Evolutionary conservation across 805 yeast genomes (phyloP).

Genomic region (Zygotorulaspora danielsina): DNA sequence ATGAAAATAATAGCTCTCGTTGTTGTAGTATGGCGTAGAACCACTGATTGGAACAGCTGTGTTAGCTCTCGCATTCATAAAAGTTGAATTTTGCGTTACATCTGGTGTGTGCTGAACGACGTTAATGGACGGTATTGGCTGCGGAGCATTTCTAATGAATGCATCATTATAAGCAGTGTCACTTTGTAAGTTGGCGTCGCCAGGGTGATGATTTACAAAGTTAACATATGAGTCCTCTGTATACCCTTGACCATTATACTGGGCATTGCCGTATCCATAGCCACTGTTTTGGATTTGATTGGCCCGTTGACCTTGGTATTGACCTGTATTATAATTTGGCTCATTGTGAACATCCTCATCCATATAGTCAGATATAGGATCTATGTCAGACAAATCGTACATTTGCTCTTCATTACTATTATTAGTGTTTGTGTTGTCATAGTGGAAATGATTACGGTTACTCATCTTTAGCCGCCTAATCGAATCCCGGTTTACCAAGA

Average conservation of each 20-base stretch:
- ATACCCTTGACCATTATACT: background rate
- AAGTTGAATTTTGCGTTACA: constrained; percentile 14
- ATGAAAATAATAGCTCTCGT: constrained; percentile 25
- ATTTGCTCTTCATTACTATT: constrained; percentile 5
- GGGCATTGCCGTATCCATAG: background rate
- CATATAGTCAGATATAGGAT: background rate
- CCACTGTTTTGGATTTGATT: background rate
- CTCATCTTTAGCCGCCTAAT: constrained; percentile 7
- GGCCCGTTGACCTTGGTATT: background rate
- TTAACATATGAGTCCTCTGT: constrained; percentile 16
- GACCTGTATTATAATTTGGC: background rate
- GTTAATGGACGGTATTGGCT: constrained; percentile 27
- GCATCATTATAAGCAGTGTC: constrained; percentile 24
- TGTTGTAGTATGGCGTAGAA: constrained; percentile 21
- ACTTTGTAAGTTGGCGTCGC: constrained; percentile 13
- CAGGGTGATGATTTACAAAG: constrained; percentile 21
- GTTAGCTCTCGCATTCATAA: constrained; percentile 3
- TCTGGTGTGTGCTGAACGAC: constrained; percentile 29
- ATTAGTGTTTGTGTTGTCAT: constrained; percentile 7
- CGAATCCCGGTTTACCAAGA: too few species aligned
- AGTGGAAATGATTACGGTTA: constrained; percentile 5
- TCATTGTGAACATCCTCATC: background rate
- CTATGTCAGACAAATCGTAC: background rate
- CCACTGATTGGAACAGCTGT: background rate
- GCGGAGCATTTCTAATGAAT: constrained; percentile 14